phyloP scores from a whole-genome alignment of 1,139 yeast species.

The Entelexis paramagnoliae region DNA sequence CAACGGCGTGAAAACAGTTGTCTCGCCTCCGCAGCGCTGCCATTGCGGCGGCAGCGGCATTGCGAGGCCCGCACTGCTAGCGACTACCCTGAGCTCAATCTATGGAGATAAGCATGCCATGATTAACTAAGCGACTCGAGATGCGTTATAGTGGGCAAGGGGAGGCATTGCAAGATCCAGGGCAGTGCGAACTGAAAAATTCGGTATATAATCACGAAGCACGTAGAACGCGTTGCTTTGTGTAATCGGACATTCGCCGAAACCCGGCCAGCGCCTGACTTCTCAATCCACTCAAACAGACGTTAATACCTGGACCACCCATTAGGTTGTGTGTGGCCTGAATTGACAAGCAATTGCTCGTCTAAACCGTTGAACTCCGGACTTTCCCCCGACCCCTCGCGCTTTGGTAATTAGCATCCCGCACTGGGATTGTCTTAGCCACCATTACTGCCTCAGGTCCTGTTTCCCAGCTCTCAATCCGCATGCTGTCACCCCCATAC shows the following conservation, averaged over 20 bases:
- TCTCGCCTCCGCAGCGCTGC: not conserved
- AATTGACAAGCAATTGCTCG: constrained; percentile 10
- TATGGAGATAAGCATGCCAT: constrained; percentile 13
- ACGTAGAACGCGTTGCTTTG: constrained; percentile 1
- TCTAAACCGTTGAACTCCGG: not conserved
- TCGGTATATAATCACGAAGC: constrained; percentile 16
- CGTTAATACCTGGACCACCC: constrained; percentile 13
- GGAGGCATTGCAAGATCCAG: constrained; percentile 1
- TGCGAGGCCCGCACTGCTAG: not conserved
- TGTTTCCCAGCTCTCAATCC: constrained; percentile 6
- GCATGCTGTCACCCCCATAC: constrained; percentile 26
- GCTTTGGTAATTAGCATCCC: not conserved
- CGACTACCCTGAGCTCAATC: constrained; percentile 8
- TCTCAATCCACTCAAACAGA: not conserved
- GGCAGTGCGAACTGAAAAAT: constrained; percentile 15
- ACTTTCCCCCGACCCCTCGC: not conserved
- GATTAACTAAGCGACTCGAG: constrained; percentile 20
- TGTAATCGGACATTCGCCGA: not conserved
- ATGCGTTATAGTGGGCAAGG: constrained; percentile 13
- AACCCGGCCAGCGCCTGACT: not conserved
- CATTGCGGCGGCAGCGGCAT: not conserved
- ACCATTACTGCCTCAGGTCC: constrained; percentile 14
- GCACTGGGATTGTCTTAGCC: not conserved
- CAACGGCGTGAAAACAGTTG: not conserved
- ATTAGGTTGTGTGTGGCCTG: constrained; percentile 20